phyloP scores from a whole-genome alignment of 75 land plant species.

The Azolla pinnata region DNA sequence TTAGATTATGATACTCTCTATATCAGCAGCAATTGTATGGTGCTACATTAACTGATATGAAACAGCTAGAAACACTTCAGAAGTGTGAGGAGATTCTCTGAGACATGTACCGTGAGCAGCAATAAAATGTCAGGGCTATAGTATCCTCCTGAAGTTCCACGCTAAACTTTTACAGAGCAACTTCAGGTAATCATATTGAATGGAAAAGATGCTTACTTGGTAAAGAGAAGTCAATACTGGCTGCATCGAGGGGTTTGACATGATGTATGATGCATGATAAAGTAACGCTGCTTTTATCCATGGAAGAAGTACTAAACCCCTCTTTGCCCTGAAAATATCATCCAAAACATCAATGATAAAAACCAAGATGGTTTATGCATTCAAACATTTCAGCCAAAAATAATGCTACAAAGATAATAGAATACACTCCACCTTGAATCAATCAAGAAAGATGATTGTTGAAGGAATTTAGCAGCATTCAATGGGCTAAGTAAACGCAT shows the following conservation, averaged over 20 bases:
- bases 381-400: neutral
- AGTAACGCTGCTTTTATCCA: slow-evolving; percentile 31
- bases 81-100: too few species aligned
- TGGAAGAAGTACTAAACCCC: slow-evolving; percentile 22
- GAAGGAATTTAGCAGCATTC: slow-evolving; percentile 23
- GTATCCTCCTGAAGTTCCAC: neutral
- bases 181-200: neutral
- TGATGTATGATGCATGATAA: slow-evolving; percentile 25
- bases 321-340: slow-evolving; percentile 14
- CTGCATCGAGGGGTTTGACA: slow-evolving; percentile 22
- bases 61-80: too few species aligned
- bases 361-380: too few species aligned
- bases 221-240: slow-evolving; percentile 25
- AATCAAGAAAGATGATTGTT: neutral
- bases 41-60: too few species aligned
- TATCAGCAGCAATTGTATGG: too few species aligned
- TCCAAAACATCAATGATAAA: neutral
- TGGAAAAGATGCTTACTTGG: slow-evolving; percentile 11
- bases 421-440: neutral
- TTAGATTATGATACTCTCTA: too few species aligned
- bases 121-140: neutral
- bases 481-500: slow-evolving; percentile 16
- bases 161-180: neutral
- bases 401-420: neutral
- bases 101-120: neutral